Evolutionary conservation across 2,329 filamentous ascomycete species (phyloP).

Genomic region (Colletotrichum chlorophyti): DNA sequence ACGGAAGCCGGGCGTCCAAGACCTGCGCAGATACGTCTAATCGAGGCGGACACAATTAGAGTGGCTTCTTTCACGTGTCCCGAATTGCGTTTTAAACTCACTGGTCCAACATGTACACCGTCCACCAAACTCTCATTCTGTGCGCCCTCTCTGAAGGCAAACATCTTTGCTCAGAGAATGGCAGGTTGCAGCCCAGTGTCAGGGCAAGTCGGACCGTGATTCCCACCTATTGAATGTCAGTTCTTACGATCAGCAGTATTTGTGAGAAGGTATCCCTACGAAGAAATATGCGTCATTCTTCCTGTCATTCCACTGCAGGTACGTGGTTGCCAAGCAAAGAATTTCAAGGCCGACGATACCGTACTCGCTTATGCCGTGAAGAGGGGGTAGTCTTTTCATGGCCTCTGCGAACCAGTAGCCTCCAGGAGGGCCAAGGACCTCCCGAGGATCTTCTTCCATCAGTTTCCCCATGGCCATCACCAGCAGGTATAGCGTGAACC

Average conservation of each 20-base stretch:
- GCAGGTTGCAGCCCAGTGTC: conserved; percentile 35
- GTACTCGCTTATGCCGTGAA: conserved; percentile 33
- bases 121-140: conserved; percentile 37
- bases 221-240: conserved; percentile 30
- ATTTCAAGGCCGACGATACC: conserved; percentile 37
- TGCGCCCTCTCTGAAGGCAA: conserved; percentile 35
- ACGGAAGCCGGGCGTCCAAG: conserved; percentile 35
- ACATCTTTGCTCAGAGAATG: conserved; percentile 34
- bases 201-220: conserved; percentile 35
- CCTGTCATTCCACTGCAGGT: conserved; percentile 37
- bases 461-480: conserved; percentile 39
- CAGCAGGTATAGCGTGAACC: conserved; percentile 37
- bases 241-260: neutral
- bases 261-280: neutral
- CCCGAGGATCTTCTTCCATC: conserved; percentile 32
- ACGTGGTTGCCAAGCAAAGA: conserved; percentile 33
- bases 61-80: fast-evolving
- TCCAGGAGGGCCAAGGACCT: conserved; percentile 31
- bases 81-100: conserved; percentile 5
- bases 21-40: conserved; percentile 35
- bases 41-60: neutral
- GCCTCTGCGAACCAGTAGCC: conserved; percentile 36
- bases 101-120: conserved; percentile 38
- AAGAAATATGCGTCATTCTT: conserved; percentile 39
- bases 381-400: conserved; percentile 33